Conservation (phyloP, 106 monocot species). For the Dactylorhiza incarnata region DNA sequence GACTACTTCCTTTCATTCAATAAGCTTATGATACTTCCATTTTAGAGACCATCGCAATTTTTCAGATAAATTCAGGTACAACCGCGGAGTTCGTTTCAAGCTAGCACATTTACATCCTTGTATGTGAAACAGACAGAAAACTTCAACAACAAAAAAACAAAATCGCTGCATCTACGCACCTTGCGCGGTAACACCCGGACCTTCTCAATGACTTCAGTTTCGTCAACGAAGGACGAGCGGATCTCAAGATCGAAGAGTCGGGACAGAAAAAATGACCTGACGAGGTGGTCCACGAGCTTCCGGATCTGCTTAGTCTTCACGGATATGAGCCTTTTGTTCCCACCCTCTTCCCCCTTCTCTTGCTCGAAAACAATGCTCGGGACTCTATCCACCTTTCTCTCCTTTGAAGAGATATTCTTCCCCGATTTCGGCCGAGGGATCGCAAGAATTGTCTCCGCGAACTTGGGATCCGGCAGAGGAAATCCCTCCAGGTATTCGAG, state of each 20-base stretch:
- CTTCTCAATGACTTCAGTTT: constrained; percentile 67
- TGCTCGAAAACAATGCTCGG: constrained; percentile 98
- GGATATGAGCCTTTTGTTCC: constrained; percentile 88
- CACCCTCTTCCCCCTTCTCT: constrained; percentile 88
- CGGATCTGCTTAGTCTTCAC: constrained; percentile 81
- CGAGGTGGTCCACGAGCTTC: constrained; percentile 84
- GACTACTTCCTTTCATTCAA: not conserved
- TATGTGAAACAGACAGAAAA: not conserved
- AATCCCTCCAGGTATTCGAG: constrained; percentile 71
- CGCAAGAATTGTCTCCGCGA: constrained; percentile 74
- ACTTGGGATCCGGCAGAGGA: constrained; percentile 77
- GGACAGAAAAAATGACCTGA: constrained; percentile 68
- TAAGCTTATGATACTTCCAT: not conserved
- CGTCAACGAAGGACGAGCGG: constrained; percentile 33
- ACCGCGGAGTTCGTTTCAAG: not conserved
- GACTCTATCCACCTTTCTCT: constrained; percentile 69
- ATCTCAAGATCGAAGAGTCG: constrained; percentile 85
- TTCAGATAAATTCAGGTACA: not conserved
- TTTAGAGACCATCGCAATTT: too few species aligned
- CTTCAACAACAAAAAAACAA: not conserved
- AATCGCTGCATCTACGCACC: constrained; percentile 22
- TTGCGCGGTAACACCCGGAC: constrained; percentile 77
- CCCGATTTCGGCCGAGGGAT: constrained; percentile 53
- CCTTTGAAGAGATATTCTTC: constrained; percentile 68
- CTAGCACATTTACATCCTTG: not conserved